Base-by-base conservation (phyloP, 2,329 filamentous ascomycete genomes). In the Botrytis squamosa region DNA sequence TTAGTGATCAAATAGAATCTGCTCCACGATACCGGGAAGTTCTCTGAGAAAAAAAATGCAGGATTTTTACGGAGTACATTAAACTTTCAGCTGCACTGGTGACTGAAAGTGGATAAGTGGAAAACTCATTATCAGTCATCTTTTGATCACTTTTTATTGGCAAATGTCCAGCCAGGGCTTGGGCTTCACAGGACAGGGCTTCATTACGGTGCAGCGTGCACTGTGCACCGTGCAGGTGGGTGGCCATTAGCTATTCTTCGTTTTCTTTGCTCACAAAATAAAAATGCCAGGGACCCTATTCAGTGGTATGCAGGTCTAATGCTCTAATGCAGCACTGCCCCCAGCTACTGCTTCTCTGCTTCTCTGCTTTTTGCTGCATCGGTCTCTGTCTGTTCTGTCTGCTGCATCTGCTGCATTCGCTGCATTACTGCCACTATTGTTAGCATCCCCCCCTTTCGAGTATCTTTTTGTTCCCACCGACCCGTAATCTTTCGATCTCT, bases 71-170 rank as follows among this genome's bases (percentile, higher is more conserved):
- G 49, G 49, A 55, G 49, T n/a, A 14, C 71, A 68, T 57, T 33
- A 38, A 25, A n/a, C 57, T 68, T 73, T 73, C 64, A 73, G 71
- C 71, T 73, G 71, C 71, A 69, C 22, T 52, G 25, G 29, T 73
- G 59, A 69, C 42, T 69, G 71, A 69, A 73, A 73, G 71, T 69
- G 71, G 71, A 49, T 73, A 69, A 62, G 33, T 60, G 44, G n/a
- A 38, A 60, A 68, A 36, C 29, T 59, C 57, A 66, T 33, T 60
- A 33, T 16, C 36, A 60, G 49, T 60, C 40, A 68, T 42, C 22
- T 67, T 52, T 8, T 66, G 29, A 22, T 52, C 64, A 25, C 22
- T 49, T 66, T 66, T 49, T 66, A 33, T 46, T 49, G 64, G 44
- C 64, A 66, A 38, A 36, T 2, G 18, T 38, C 52, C 52, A 57